phyloP scores from a whole-genome alignment of 2,329 filamentous ascomycete genomes.

The Zelopaecilomyces penicillatus region DNA sequence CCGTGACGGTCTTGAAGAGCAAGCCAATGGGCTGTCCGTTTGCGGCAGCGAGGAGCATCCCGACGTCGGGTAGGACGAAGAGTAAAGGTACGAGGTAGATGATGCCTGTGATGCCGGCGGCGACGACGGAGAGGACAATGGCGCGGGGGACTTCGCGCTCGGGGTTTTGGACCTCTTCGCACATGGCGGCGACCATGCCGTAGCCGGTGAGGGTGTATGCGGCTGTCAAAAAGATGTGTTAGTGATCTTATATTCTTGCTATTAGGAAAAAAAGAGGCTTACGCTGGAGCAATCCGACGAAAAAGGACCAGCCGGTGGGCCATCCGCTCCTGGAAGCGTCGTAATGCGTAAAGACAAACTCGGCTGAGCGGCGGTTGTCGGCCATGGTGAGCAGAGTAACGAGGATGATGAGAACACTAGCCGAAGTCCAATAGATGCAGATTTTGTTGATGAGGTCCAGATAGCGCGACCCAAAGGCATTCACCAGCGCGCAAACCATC shows the following conservation, averaged over 20 bases:
- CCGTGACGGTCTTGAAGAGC: conserved; percentile 68
- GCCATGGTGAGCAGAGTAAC: conserved; percentile 61
- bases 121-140: conserved; percentile 58
- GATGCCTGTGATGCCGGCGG: conserved; percentile 55
- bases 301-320: conserved; percentile 56
- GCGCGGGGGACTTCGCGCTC: conserved; percentile 56
- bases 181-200: conserved; percentile 46
- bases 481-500: conserved; percentile 54
- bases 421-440: conserved; percentile 65
- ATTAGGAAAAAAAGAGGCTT: conserved; percentile 3
- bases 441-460: conserved; percentile 61
- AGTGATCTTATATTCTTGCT: background rate
- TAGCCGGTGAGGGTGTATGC: conserved; percentile 38
- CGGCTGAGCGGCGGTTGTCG: conserved; percentile 52
- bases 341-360: conserved; percentile 61
- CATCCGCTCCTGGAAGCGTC: conserved; percentile 61
- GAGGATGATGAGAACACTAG: conserved; percentile 60
- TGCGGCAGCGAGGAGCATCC: conserved; percentile 53
- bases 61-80: conserved; percentile 64
- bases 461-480: conserved; percentile 51
- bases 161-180: conserved; percentile 53
- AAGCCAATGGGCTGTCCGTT: conserved; percentile 69
- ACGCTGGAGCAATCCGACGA: conserved; percentile 45
- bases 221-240: conserved; percentile 15
- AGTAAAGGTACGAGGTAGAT: conserved; percentile 64